phyloP scores from a whole-genome alignment of 495 filamentous ascomycete species.

The Astrocystis sublimbata region DNA sequence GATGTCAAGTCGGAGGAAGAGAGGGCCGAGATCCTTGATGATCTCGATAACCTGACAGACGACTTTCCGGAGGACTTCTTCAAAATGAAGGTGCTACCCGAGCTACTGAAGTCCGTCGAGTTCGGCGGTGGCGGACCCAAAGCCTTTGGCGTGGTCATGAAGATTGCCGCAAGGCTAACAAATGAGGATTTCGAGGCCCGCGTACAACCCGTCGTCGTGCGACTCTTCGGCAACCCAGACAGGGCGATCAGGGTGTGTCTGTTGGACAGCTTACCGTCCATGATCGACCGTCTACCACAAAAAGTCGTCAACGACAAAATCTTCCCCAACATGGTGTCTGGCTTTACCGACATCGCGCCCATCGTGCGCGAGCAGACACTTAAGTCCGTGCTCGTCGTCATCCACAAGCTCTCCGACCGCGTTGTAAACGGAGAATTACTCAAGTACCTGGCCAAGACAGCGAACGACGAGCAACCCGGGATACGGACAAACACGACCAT shows the following conservation, averaged over 20 bases:
- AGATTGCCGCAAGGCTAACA: constrained; percentile 81
- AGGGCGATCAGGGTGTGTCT: constrained; percentile 89
- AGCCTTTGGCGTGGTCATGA: constrained; percentile 83
- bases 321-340: constrained; percentile 92
- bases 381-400: constrained; percentile 82
- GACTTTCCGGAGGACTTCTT: constrained; percentile 98
- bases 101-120: constrained; percentile 94
- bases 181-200: constrained; percentile 86
- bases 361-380: constrained; percentile 94
- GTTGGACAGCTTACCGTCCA: constrained; percentile 81
- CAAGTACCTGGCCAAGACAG: constrained; percentile 88
- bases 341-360: constrained; percentile 88
- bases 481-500: constrained; percentile 98
- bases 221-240: constrained; percentile 88
- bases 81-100: constrained; percentile 93
- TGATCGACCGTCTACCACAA: constrained; percentile 88
- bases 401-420: constrained; percentile 86
- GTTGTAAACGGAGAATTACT: constrained; percentile 91
- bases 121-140: constrained; percentile 96
- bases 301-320: constrained; percentile 95
- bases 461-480: constrained; percentile 96
- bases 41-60: constrained; percentile 81
- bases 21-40: constrained; percentile 80
- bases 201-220: constrained; percentile 82
- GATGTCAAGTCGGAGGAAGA: constrained; percentile 84